phyloP scores from a whole-genome alignment of 1,284 basidiomycete genomes.

The Ustilago cynodontis region DNA sequence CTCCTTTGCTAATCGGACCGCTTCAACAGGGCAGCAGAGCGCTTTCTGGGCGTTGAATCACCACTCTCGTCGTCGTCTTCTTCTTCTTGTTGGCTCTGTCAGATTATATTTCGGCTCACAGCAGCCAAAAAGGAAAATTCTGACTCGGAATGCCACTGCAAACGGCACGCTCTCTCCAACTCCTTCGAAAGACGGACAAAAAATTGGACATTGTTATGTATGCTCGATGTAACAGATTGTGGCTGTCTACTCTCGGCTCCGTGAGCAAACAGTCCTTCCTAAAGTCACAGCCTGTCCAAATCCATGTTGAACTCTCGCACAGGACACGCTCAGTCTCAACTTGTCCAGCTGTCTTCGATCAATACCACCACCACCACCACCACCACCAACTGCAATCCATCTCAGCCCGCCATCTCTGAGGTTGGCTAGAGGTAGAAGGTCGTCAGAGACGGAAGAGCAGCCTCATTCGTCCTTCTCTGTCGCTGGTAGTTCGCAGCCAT shows the following conservation, averaged over 20 bases:
- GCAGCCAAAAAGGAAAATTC: neutral
- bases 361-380: neutral
- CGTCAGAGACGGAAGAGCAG: neutral
- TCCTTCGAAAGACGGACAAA: neutral
- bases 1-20: neutral
- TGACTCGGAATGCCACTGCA: neutral
- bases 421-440: neutral
- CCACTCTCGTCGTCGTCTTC: too few species aligned
- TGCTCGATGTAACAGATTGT: neutral
- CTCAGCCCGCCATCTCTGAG: neutral
- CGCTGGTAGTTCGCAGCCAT: conserved; percentile 19
- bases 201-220: neutral
- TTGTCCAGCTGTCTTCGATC: neutral
- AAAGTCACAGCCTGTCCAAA: neutral
- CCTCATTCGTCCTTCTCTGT: neutral
- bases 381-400: neutral
- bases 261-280: conserved; percentile 4
- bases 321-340: conserved; percentile 5
- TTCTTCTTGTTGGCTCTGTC: too few species aligned
- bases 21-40: conserved; percentile 1
- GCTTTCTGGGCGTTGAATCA: too few species aligned
- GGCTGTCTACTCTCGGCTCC: conserved; percentile 1
- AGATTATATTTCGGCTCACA: neutral
- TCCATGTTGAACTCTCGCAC: neutral
- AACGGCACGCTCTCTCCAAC: neutral